Base-by-base conservation (phyloP, 2,329 filamentous ascomycete genomes). In the Aspergillus transmontanensis region DNA sequence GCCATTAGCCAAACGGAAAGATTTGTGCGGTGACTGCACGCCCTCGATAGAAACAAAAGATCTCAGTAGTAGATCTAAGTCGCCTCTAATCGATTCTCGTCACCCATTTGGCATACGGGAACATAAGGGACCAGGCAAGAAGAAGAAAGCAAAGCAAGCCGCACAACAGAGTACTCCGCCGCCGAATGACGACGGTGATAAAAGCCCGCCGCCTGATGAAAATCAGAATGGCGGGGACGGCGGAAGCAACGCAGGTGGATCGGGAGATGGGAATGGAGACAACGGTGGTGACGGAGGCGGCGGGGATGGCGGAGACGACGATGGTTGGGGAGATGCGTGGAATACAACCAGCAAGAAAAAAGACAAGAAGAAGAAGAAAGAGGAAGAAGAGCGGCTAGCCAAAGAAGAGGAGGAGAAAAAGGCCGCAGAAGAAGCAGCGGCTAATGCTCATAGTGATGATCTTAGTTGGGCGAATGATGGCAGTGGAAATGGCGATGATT, bases 401-500 rank as follows among this genome's bases (percentile, higher is more conserved):
- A 70, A 67, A 28, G 66, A 75, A 70, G 66, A 75, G 61, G 68
- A 74, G 51, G 71, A 74, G 50, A 62, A 64, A 46, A 73, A 71
- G 57, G 72, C 71, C 1, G 75, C 72, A 28, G 73, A 75, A 50
- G 64, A 61, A 41, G 66, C 68, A 12, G 73, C 73, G 54, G 71
- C 72, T 48, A 39, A n/a, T 6, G 75, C 69, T 64, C 69, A 62
- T 26, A 69, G 71, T 28, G 69, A 71, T 36, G 71, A 73, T 59
- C 75, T 83, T 51, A 81, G 76, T 69, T 83, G 81, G 81, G 80
- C 80, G 57, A 80, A 82, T 60, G 78, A 80, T 41, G 67, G 68
- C 5, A 78, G 76, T 34, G 76, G 76, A 16, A 79, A 80, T 61
- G 76, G 75, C 6, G 84, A 85, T 30, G 86, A 85, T 68, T 79